These are phyloP conservation scores for Apiospora malaysiana DNA, from an alignment of 2,329 filamentous ascomycete species.

Conservation along the genomic window DNA sequence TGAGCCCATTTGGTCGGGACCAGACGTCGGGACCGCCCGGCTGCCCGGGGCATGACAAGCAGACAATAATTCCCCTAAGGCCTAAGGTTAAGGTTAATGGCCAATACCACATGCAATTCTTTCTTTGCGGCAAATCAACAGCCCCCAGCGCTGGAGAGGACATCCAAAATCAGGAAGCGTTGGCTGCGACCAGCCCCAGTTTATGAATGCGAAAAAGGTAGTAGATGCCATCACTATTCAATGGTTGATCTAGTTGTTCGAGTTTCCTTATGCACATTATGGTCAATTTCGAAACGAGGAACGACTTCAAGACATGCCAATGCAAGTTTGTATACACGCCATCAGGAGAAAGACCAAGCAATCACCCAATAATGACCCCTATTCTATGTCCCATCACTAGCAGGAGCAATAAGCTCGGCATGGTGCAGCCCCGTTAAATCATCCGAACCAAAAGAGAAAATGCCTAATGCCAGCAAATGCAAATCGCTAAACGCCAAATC, in stretches of 20 bases:
- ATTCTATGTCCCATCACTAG: not conserved
- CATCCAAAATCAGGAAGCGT: not conserved
- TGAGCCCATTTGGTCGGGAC: not conserved
- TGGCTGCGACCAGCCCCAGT: not conserved
- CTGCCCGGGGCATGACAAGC: not conserved
- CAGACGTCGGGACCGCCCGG: not conserved
- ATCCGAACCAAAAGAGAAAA: not conserved
- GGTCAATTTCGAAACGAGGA: not conserved
- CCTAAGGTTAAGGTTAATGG: too few relatives aligned
- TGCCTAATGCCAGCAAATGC: not conserved
- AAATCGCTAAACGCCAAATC: conserved; percentile 10
- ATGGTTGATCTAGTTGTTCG: not conserved
- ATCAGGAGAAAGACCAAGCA: not conserved
- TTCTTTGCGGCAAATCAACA: not conserved
- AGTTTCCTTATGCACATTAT: not conserved
- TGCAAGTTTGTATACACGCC: not conserved
- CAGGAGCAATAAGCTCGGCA: not conserved
- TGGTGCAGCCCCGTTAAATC: not conserved
- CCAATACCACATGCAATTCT: too few relatives aligned
- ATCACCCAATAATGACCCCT: not conserved
- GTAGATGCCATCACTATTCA: not conserved
- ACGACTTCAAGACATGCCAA: not conserved
- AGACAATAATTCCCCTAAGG: too few relatives aligned
- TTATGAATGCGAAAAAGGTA: not conserved
- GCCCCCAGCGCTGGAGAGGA: not conserved